These are phyloP conservation scores for Saturnispora dispora DNA, from an alignment of 805 yeast species.

Conservation along the genomic window DNA sequence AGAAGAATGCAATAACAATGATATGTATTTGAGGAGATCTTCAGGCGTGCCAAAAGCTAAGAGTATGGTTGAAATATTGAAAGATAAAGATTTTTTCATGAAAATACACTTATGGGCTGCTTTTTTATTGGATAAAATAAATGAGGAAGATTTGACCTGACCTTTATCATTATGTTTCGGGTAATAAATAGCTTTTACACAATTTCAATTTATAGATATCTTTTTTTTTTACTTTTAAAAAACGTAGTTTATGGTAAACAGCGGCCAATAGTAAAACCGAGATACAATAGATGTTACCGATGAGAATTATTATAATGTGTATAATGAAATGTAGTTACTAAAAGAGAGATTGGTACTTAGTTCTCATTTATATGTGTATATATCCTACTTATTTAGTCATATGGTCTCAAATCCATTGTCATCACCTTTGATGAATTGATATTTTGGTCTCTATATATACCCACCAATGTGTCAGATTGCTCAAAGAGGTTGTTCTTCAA, in stretches of 20 bases:
- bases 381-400: constrained; percentile 26
- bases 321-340: no score
- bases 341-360: no score
- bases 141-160: not conserved
- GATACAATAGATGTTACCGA: no score
- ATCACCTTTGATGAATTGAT: constrained; percentile 65
- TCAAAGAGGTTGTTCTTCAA: constrained; percentile 82
- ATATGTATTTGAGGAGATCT: constrained; percentile 48
- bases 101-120: constrained; percentile 59
- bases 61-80: constrained; percentile 44
- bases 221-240: not conserved
- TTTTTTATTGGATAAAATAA: constrained; percentile 33
- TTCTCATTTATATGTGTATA: no score
- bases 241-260: no score
- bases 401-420: constrained; percentile 61
- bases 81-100: constrained; percentile 45
- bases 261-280: not conserved
- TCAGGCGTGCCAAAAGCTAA: constrained; percentile 42
- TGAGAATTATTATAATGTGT: no score
- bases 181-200: not conserved
- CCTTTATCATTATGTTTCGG: not conserved
- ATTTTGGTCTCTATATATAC: constrained; percentile 77
- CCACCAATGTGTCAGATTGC: constrained; percentile 82
- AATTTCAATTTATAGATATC: not conserved
- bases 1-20: constrained; percentile 32